phyloP scores from a whole-genome alignment of 495 filamentous ascomycete genomes.

The Peziza echinospora region DNA sequence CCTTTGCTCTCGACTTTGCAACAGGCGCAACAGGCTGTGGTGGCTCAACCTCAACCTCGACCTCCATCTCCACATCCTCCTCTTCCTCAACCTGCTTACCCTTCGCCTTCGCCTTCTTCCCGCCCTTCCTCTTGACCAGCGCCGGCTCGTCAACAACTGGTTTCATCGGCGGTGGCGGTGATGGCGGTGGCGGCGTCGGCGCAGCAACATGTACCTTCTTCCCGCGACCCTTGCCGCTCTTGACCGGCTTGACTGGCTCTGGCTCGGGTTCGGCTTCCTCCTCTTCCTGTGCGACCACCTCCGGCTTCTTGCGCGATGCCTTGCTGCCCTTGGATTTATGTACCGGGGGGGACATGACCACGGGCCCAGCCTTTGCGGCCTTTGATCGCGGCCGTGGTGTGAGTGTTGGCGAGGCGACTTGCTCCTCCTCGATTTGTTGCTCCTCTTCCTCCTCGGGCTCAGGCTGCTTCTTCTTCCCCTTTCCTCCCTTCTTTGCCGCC shows the following conservation, averaged over 20 bases:
- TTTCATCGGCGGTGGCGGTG: too few species aligned
- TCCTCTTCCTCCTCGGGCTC: not conserved
- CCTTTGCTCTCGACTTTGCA: constrained; percentile 1
- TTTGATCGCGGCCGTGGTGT: too few species aligned
- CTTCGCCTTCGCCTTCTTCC: constrained; percentile 1
- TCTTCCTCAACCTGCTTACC: too few species aligned
- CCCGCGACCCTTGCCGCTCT: not conserved
- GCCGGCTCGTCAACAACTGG: too few species aligned
- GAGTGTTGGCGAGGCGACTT: too few species aligned
- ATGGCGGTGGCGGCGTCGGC: too few species aligned
- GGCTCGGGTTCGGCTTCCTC: not conserved
- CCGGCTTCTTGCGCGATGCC: too few species aligned
- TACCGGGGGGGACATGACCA: too few species aligned
- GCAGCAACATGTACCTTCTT: not conserved
- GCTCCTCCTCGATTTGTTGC: not conserved
- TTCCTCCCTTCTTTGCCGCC: not conserved
- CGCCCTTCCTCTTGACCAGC: not conserved
- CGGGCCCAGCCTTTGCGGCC: too few species aligned
- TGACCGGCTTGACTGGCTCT: not conserved
- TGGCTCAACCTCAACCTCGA: not conserved
- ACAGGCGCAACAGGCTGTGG: not conserved
- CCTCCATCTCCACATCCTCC: too few species aligned
- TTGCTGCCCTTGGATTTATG: too few species aligned
- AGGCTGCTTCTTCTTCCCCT: not conserved
- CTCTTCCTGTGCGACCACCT: not conserved